phyloP scores from a whole-genome alignment of 371 early-diverging fungal species.

The Mortierella sp. region DNA sequence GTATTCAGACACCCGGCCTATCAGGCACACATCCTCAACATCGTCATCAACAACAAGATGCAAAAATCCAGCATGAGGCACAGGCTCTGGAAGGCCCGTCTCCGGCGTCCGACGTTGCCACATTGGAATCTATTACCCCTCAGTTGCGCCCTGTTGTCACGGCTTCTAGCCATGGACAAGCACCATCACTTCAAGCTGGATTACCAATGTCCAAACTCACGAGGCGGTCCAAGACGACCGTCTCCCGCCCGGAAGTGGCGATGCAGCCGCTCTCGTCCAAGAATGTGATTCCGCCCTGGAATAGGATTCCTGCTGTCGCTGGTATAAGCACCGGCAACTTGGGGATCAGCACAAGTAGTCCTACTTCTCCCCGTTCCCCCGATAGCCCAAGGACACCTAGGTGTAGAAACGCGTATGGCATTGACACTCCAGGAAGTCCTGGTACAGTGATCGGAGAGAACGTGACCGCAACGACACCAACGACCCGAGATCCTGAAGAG shows the following conservation, averaged over 20 bases:
- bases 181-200: not conserved
- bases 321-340: too few relatives aligned
- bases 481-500: conserved; percentile 12
- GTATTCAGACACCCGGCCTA: conserved; percentile 5
- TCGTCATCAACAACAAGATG: not conserved
- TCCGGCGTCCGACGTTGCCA: not conserved
- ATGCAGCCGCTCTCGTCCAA: conserved; percentile 50
- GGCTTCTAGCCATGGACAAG: too few relatives aligned
- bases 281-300: conserved; percentile 52
- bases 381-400: conserved; percentile 29
- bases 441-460: conserved; percentile 11
- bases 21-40: not conserved
- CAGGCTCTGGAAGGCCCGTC: not conserved
- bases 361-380: conserved; percentile 20
- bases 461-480: conserved; percentile 2
- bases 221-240: conserved; percentile 45
- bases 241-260: conserved; percentile 44
- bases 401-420: not conserved
- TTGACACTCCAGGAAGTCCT: not conserved
- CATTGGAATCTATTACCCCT: too few relatives aligned
- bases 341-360: not conserved
- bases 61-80: not conserved
- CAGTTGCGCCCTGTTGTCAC: too few relatives aligned
- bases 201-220: conserved; percentile 23
- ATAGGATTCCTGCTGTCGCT: conserved; percentile 32